phyloP scores from a whole-genome alignment of 2,329 filamentous ascomycete species.

The Neospermospora avenae region DNA sequence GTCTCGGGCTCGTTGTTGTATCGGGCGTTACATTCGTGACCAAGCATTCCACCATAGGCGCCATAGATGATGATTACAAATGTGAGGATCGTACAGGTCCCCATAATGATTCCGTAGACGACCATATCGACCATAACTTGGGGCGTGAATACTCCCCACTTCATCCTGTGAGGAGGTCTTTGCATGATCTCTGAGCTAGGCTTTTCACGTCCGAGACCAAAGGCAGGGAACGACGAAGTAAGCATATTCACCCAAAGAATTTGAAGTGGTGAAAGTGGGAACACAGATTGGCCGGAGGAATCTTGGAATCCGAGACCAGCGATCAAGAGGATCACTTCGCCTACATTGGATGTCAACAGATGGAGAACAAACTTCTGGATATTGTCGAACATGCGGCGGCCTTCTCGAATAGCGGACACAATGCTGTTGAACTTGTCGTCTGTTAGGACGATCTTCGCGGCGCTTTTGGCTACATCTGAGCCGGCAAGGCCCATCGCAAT shows the following conservation, averaged over 20 bases:
- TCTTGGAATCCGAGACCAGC: slow-evolving; percentile 83
- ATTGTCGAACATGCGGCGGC: slow-evolving; percentile 74
- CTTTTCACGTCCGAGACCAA: slow-evolving; percentile 73
- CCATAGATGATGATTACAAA: slow-evolving; percentile 52
- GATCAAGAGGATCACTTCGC: slow-evolving; percentile 78
- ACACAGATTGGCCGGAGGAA: slow-evolving; percentile 66
- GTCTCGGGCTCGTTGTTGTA: slow-evolving; percentile 48
- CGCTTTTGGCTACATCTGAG: slow-evolving; percentile 58
- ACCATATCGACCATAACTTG: slow-evolving; percentile 78
- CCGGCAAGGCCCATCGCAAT: slow-evolving; percentile 60
- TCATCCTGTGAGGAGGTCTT: slow-evolving; percentile 69
- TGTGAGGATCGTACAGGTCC: slow-evolving; percentile 45
- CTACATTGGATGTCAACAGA: slow-evolving; percentile 69
- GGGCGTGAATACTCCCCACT: slow-evolving; percentile 70
- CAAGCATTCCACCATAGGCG: slow-evolving; percentile 49
- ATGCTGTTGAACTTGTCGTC: slow-evolving; percentile 74
- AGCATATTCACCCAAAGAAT: slow-evolving; percentile 96
- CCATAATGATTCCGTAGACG: slow-evolving; percentile 64
- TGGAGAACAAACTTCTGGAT: slow-evolving; percentile 68
- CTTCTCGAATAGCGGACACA: slow-evolving; percentile 68
- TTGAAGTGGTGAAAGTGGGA: slow-evolving; percentile 79
- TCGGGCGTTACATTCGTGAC: slow-evolving; percentile 50
- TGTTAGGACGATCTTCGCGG: slow-evolving; percentile 57
- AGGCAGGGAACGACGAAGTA: slow-evolving; percentile 43
- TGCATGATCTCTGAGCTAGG: slow-evolving; percentile 73